Evolutionary conservation across 225 moss, liverwort and hornwort species (phyloP).

Genomic region (Marchantia paleacea): DNA sequence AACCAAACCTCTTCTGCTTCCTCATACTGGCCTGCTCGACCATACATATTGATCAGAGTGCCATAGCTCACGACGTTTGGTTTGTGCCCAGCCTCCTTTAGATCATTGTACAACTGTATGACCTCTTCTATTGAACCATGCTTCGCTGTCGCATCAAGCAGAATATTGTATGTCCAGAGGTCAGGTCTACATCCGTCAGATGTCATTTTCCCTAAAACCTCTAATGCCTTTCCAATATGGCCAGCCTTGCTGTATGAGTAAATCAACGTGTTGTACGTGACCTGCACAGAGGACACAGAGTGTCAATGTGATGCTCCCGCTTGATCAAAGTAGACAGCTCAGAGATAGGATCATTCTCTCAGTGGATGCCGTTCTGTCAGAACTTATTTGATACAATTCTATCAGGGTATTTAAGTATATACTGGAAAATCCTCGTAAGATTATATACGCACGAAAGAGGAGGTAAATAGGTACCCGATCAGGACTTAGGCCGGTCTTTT

Average conservation of each 20-base stretch:
- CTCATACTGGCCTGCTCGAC: conserved; percentile 61
- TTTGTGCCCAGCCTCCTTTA: conserved; percentile 64
- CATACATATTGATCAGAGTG: conserved; percentile 73
- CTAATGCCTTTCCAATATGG: conserved; percentile 54
- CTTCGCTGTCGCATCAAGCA: conserved; percentile 80
- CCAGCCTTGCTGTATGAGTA: conserved; percentile 92
- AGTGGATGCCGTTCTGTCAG: background rate
- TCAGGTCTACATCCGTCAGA: conserved; percentile 68
- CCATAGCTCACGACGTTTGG: conserved; percentile 90
- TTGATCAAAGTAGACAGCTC: background rate
- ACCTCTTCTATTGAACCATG: conserved; percentile 59
- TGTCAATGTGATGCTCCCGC: background rate
- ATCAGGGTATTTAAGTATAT: too few species aligned
- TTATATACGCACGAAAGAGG: background rate
- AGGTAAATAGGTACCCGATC: conserved; percentile 55
- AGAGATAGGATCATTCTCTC: background rate
- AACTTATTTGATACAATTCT: background rate
- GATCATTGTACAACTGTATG: conserved; percentile 58
- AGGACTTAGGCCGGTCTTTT: conserved; percentile 75
- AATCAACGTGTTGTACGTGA: conserved; percentile 90
- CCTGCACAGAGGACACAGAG: conserved; percentile 44
- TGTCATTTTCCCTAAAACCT: conserved; percentile 66
- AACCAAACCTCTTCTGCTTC: conserved; percentile 63
- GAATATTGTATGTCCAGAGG: conserved; percentile 90
- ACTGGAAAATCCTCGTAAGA: background rate